phyloP scores from a whole-genome alignment of 495 filamentous ascomycete genomes.

The Baudoinia panamericana region DNA sequence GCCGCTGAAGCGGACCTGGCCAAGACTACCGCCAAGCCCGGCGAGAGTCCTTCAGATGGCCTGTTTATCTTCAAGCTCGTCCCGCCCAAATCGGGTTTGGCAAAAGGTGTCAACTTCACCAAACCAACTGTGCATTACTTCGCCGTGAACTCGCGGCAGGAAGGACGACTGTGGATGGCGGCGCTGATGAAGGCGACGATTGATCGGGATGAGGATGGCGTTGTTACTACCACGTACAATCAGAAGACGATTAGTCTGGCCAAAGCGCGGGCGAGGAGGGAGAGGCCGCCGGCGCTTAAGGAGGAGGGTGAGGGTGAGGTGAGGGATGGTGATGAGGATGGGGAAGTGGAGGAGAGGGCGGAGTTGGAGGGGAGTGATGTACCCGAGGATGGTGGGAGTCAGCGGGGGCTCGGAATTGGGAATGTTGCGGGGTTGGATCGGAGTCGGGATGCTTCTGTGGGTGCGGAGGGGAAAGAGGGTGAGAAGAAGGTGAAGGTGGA shows the following conservation, averaged over 20 bases:
- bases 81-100: conserved; percentile 75
- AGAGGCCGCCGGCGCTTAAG: conserved; percentile 81
- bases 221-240: conserved; percentile 80
- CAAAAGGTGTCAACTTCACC: conserved; percentile 88
- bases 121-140: conserved; percentile 96
- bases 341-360: neutral
- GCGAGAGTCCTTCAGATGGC: conserved; percentile 20
- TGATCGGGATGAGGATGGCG: conserved; percentile 69
- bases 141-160: conserved; percentile 75
- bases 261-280: conserved; percentile 68
- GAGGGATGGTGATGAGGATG: conserved; percentile 5
- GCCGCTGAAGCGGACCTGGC: conserved; percentile 29
- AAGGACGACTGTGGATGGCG: conserved; percentile 95
- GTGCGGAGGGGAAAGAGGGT: neutral
- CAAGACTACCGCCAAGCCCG: conserved; percentile 24
- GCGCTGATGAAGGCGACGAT: conserved; percentile 99
- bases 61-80: conserved; percentile 98
- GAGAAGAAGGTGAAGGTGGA: neutral
- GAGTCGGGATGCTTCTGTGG: neutral
- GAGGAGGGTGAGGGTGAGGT: conserved; percentile 36
- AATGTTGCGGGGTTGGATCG: conserved; percentile 3
- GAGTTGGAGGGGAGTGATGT: neutral
- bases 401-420: too few relatives aligned
- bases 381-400: neutral
- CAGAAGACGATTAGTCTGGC: conserved; percentile 82